Percentiles rank a stretch among this genome's conserved stretches.
Conservation (phyloP, 352 stramenopile genomes). For the Phytophthora hibernalis region DNA sequence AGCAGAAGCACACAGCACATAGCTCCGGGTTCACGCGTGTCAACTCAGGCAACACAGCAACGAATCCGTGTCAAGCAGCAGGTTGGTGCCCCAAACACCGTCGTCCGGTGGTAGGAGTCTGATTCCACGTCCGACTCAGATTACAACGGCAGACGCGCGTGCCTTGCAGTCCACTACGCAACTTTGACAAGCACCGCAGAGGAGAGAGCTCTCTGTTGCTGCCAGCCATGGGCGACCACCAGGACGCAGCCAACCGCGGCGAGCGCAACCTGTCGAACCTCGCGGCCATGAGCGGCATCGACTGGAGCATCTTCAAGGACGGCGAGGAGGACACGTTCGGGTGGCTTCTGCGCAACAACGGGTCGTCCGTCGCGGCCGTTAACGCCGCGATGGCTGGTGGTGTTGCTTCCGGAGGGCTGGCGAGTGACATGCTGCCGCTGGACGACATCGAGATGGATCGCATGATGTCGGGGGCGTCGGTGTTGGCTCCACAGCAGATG, state of each 20-base stretch:
- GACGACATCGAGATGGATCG: slow-evolving; percentile 51
- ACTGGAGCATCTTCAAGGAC: slow-evolving; percentile 79
- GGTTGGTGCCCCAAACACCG: too few species aligned
- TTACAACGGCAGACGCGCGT: slow-evolving; percentile 30
- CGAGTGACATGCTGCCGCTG: slow-evolving; percentile 40
- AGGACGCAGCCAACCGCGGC: slow-evolving; percentile 10
- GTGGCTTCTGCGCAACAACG: slow-evolving; percentile 61
- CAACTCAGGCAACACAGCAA: not conserved
- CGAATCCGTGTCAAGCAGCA: not conserved
- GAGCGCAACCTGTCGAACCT: slow-evolving; percentile 21
- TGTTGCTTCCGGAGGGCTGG: not conserved
- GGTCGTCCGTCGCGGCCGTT: not conserved
- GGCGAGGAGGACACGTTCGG: slow-evolving; percentile 63
- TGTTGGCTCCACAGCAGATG: slow-evolving; percentile 9
- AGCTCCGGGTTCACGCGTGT: not conserved
- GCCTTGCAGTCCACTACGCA: slow-evolving; percentile 10
- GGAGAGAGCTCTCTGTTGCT: not conserved
- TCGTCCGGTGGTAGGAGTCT: slow-evolving; percentile 25
- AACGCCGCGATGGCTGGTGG: not conserved
- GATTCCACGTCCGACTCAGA: slow-evolving; percentile 22
- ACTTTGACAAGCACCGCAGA: slow-evolving; percentile 21
- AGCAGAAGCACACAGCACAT: slow-evolving; percentile 18
- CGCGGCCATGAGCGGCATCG: slow-evolving; percentile 54
- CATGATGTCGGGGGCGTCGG: slow-evolving; percentile 24
- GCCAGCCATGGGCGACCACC: slow-evolving; percentile 27